Conservation (phyloP, 768 basidiomycete species). For the Tricholoma saponaceum region DNA sequence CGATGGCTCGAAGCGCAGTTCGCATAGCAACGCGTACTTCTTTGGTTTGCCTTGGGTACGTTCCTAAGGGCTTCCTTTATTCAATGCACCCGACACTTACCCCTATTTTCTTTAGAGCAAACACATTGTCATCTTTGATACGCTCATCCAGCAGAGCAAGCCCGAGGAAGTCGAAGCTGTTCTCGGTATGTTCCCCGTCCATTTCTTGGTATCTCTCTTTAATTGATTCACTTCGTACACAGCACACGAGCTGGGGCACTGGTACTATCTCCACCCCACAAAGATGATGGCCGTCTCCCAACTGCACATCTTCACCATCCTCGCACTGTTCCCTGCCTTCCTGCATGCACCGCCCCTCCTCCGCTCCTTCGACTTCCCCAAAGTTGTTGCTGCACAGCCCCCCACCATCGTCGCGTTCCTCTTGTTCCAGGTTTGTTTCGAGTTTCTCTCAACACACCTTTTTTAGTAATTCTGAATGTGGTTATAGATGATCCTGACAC, state of each 20-base stretch:
- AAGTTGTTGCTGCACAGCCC: constrained; percentile 55
- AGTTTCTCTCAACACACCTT: background rate
- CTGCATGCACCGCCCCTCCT: constrained; percentile 76
- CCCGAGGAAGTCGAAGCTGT: constrained; percentile 96
- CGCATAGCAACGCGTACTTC: constrained; percentile 98
- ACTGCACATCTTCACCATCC: constrained; percentile 81
- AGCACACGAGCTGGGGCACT: constrained; percentile 97
- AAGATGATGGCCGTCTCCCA: constrained; percentile 87
- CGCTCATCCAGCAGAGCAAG: constrained; percentile 86
- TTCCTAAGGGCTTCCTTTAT: constrained; percentile 3
- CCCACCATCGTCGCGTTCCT: constrained; percentile 86
- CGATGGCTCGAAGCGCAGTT: constrained; percentile 90
- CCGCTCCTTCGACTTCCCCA: constrained; percentile 76
- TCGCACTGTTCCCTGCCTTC: constrained; percentile 89
- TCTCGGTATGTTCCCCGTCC: constrained; percentile 42
- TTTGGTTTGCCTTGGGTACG: constrained; percentile 92
- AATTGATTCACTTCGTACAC: background rate
- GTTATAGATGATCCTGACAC: constrained; percentile 70
- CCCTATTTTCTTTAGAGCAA: constrained; percentile 55
- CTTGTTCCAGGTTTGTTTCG: constrained; percentile 63
- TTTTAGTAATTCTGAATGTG: background rate
- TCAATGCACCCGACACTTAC: background rate
- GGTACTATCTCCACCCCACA: constrained; percentile 88
- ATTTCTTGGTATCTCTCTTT: background rate
- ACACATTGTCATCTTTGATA: constrained; percentile 96